Evolutionary conservation across 139 green algal genomes (phyloP).

Genomic region (Chlorella sorokiniana): DNA sequence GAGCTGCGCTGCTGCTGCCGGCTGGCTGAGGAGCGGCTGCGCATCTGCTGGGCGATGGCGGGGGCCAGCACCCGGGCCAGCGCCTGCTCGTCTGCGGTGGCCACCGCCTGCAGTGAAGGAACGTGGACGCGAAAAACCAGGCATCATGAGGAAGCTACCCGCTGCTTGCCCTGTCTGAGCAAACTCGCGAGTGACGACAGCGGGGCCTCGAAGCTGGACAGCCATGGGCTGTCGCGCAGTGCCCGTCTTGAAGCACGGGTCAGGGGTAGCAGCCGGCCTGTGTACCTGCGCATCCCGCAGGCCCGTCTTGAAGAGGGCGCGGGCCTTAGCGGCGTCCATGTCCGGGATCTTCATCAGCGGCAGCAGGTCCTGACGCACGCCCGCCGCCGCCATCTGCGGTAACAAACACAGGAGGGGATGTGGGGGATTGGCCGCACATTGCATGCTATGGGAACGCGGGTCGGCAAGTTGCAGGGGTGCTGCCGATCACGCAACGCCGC

Average conservation of each 20-base stretch:
- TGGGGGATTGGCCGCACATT: neutral
- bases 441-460: neutral
- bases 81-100: slow-evolving; percentile 7
- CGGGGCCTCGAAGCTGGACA: too few species aligned
- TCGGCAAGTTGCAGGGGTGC: too few species aligned
- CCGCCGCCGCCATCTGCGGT: slow-evolving; percentile 52
- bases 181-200: too few species aligned
- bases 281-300: slow-evolving; percentile 37
- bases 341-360: slow-evolving; percentile 60
- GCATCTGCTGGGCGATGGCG: slow-evolving; percentile 13
- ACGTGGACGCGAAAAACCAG: too few species aligned
- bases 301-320: slow-evolving; percentile 52
- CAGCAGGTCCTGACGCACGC: slow-evolving; percentile 66
- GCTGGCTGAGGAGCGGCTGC: neutral
- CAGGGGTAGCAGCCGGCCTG: neutral
- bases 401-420: neutral
- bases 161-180: too few species aligned
- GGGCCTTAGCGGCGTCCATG: slow-evolving; percentile 54
- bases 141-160: too few species aligned
- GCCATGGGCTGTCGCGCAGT: neutral
- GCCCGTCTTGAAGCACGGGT: neutral
- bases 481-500: neutral
- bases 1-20: neutral
- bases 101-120: neutral
- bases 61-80: slow-evolving; percentile 7